A percentile compares a stretch with the other conserved stretches of the same genome.
These are phyloP conservation scores for Mallotus japonicus DNA, from an alignment of 441 rosid genomes.

Conservation along the genomic window DNA sequence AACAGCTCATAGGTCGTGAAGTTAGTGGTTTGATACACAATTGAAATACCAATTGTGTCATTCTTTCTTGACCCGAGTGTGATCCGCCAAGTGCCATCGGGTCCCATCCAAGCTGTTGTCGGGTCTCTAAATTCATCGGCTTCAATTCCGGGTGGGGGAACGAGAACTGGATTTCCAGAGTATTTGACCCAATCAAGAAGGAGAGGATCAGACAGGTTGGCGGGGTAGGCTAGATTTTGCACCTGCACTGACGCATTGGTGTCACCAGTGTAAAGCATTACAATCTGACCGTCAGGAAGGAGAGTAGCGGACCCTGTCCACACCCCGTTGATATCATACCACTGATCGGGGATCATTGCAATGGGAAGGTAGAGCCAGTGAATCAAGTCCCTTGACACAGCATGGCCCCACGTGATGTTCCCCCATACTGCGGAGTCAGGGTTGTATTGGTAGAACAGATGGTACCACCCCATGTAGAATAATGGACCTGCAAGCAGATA, in stretches of 20 bases:
- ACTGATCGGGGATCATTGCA: slow-evolving; percentile 77
- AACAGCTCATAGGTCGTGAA: slow-evolving; percentile 47
- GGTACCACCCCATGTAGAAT: slow-evolving; percentile 88
- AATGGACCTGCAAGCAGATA: slow-evolving; percentile 62
- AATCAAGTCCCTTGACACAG: slow-evolving; percentile 82
- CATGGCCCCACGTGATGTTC: slow-evolving; percentile 93
- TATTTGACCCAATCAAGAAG: slow-evolving; percentile 77
- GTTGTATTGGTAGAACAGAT: slow-evolving; percentile 89
- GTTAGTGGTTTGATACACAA: slow-evolving; percentile 71
- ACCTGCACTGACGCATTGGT: slow-evolving; percentile 68
- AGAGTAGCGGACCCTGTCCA: slow-evolving; percentile 94
- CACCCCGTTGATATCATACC: slow-evolving; percentile 90
- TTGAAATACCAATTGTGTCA: slow-evolving; percentile 54
- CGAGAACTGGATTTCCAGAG: slow-evolving; percentile 65
- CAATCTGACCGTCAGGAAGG: slow-evolving; percentile 64
- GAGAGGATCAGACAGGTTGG: slow-evolving; percentile 73
- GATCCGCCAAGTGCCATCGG: slow-evolving; percentile 73
- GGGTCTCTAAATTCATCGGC: slow-evolving; percentile 83
- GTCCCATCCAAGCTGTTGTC: slow-evolving; percentile 82
- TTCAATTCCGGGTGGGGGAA: slow-evolving; percentile 65
- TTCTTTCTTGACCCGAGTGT: slow-evolving; percentile 71
- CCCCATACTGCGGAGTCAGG: slow-evolving; percentile 90
- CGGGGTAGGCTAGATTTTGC: slow-evolving; percentile 91
- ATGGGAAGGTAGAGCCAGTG: slow-evolving; percentile 85
- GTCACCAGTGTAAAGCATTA: slow-evolving; percentile 87